Percentiles rank a stretch among this genome's conserved stretches.
Evolutionary conservation across 345 rosid species (phyloP).

Genomic region (Euphorbia tirucalli): DNA sequence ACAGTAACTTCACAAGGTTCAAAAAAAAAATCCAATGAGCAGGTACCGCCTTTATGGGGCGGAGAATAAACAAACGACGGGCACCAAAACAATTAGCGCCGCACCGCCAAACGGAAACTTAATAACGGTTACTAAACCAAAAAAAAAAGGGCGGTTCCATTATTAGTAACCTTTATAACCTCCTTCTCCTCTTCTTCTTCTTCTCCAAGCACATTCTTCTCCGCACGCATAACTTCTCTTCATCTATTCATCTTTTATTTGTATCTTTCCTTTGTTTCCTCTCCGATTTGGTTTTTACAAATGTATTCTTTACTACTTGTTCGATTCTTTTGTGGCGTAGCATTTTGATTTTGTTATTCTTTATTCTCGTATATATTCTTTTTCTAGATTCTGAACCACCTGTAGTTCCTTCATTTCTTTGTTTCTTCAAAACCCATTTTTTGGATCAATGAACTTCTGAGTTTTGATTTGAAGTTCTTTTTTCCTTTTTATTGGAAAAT

Average conservation of each 20-base stretch:
- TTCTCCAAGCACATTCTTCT: conserved; percentile 7
- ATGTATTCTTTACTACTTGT: not conserved
- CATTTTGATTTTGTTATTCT: not conserved
- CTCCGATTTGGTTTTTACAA: not conserved
- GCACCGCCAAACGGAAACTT: conserved; percentile 18
- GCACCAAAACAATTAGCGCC: conserved; percentile 25
- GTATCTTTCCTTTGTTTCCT: too few species aligned
- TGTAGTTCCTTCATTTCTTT: too few species aligned
- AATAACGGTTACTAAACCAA: not conserved
- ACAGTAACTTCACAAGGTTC: not conserved
- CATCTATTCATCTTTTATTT: too few species aligned
- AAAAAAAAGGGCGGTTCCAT: conserved; percentile 11
- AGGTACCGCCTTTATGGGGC: conserved; percentile 10
- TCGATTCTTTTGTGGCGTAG: not conserved
- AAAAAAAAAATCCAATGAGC: not conserved
- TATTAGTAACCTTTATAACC: not conserved
- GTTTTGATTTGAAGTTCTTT: not conserved
- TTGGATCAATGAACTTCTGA: not conserved
- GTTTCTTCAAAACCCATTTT: not conserved
- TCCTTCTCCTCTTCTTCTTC: not conserved
- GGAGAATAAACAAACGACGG: conserved; percentile 6
- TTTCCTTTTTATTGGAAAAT: not conserved
- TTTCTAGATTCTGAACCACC: not conserved
- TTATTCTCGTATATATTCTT: not conserved
- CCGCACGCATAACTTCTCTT: not conserved